Percentiles rank a stretch among this genome's conserved stretches.
Evolutionary conservation across 495 filamentous ascomycete species (phyloP).

Genomic region (Hypoxylon lienhwacheense): DNA sequence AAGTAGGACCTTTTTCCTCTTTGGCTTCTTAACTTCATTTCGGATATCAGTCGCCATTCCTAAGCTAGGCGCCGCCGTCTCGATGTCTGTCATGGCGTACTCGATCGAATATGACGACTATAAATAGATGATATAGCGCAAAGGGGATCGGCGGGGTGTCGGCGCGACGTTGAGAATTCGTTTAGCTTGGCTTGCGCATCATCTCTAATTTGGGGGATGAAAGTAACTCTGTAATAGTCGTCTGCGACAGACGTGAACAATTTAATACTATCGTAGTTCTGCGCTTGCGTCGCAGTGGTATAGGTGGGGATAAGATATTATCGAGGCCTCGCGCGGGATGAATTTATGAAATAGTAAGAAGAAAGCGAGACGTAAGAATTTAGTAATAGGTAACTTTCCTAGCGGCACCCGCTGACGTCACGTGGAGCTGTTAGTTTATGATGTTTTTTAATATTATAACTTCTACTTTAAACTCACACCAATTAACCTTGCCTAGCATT

Average conservation of each 20-base stretch:
- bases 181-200: slow-evolving; percentile 20
- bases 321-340: no score
- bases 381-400: slow-evolving; percentile 5
- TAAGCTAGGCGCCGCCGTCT: slow-evolving; percentile 29
- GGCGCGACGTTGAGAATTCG: slow-evolving; percentile 24
- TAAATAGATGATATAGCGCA: slow-evolving; percentile 2
- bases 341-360: no score
- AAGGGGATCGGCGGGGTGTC: slow-evolving; percentile 11
- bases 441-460: background rate
- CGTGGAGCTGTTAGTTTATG: slow-evolving; percentile 9
- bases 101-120: background rate
- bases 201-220: slow-evolving; percentile 9
- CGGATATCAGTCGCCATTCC: slow-evolving; percentile 30
- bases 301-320: no score
- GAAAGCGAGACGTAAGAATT: no score
- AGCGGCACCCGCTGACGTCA: slow-evolving; percentile 25
- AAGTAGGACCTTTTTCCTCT: slow-evolving; percentile 63
- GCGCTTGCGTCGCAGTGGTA: no score
- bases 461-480: background rate
- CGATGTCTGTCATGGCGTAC: slow-evolving; percentile 30
- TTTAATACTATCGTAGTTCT: no score
- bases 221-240: no score
- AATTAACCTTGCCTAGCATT: background rate
- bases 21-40: slow-evolving; percentile 56
- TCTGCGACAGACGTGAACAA: no score